phyloP scores from a whole-genome alignment of 352 stramenopile species.

The Globisporangium canariense region DNA sequence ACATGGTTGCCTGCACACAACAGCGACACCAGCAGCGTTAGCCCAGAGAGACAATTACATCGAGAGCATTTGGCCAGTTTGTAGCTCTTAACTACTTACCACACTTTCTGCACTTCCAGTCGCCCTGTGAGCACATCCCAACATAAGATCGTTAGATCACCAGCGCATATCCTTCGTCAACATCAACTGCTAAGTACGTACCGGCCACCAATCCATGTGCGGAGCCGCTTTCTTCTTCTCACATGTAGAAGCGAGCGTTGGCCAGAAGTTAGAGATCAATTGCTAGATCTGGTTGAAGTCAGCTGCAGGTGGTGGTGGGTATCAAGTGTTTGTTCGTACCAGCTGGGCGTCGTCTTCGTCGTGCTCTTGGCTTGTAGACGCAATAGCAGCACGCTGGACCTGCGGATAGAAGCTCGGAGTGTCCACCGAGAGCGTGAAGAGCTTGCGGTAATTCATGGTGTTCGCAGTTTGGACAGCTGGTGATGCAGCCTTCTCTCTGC shows the following conservation, averaged over 20 bases:
- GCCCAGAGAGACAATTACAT: background rate
- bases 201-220: conserved; percentile 81
- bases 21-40: conserved; percentile 5
- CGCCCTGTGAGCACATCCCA: conserved; percentile 44
- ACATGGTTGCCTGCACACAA: conserved; percentile 48
- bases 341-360: conserved; percentile 11
- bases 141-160: conserved; percentile 3
- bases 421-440: conserved; percentile 31
- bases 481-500: background rate
- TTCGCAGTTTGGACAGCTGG: background rate
- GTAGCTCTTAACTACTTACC: conserved; percentile 24
- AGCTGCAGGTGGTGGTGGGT: background rate
- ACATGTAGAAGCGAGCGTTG: background rate
- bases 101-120: conserved; percentile 78
- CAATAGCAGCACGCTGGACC: no score
- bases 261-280: background rate
- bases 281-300: background rate
- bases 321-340: conserved; percentile 21
- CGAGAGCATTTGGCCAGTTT: background rate
- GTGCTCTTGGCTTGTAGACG: background rate
- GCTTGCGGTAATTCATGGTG: conserved; percentile 20
- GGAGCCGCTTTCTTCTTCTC: conserved; percentile 44
- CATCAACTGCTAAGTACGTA: conserved; percentile 13
- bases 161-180: background rate
- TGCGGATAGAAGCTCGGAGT: conserved; percentile 41